These are phyloP conservation scores for Rhododendron ferrugineum DNA, from an alignment of 148 eudicot genomes.

Conservation along the genomic window DNA sequence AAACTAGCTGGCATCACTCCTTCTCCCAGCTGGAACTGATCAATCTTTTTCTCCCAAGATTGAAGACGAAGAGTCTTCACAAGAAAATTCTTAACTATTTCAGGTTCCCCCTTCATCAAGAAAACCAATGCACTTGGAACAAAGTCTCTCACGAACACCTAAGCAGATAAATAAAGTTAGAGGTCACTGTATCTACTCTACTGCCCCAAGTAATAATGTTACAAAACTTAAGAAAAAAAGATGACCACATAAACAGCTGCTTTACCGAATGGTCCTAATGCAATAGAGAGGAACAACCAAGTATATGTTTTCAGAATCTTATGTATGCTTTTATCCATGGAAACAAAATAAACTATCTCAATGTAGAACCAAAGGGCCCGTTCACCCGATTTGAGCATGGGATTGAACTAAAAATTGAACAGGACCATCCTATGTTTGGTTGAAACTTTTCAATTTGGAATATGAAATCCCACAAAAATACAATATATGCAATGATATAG, in stretches of 20 bases:
- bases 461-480: not conserved
- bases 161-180: constrained; percentile 14
- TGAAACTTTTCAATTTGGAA: not conserved
- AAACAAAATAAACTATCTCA: constrained; percentile 7
- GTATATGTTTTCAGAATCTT: not conserved
- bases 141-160: constrained; percentile 98
- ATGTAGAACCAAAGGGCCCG: not conserved
- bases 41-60: constrained; percentile 93
- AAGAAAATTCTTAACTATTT: constrained; percentile 79
- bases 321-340: not conserved
- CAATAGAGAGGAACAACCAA: not conserved
- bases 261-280: not conserved
- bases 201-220: not conserved
- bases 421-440: not conserved
- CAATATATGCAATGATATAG: not conserved
- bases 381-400: not conserved
- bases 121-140: constrained; percentile 96
- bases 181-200: not conserved
- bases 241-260: not conserved
- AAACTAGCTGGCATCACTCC: constrained; percentile 99
- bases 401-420: not conserved
- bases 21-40: constrained; percentile 80
- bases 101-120: constrained; percentile 92
- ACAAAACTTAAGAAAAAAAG: not conserved
- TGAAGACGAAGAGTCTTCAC: constrained; percentile 88